Conservation (phyloP, 164 flowering plant genomes). For the Kingdonia uniflora region DNA sequence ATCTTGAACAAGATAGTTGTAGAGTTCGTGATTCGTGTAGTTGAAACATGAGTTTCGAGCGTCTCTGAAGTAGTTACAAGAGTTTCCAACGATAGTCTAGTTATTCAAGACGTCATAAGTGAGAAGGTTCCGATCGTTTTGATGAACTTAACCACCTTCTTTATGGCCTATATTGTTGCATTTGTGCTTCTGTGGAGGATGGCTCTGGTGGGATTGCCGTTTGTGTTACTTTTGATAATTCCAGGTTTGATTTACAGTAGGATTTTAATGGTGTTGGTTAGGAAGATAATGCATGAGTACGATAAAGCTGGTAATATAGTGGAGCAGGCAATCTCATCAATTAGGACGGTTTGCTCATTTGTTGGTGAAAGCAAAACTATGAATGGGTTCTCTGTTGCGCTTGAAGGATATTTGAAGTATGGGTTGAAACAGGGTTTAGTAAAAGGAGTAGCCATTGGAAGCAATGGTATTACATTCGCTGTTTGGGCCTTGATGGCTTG, state of each 20-base stretch:
- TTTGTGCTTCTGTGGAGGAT: conserved; percentile 63
- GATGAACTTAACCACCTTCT: conserved; percentile 31
- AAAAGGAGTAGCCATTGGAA: conserved; percentile 5
- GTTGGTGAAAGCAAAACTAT: conserved; percentile 1
- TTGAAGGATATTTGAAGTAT: neutral
- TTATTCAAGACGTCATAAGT: conserved; percentile 51
- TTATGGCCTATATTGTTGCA: conserved; percentile 46
- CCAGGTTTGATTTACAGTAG: conserved; percentile 69
- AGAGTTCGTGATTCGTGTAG: no score
- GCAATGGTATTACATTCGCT: conserved; percentile 2
- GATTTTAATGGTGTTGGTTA: conserved; percentile 42
- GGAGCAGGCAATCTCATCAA: conserved; percentile 3
- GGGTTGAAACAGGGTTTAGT: conserved; percentile 1
- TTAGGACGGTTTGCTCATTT: conserved; percentile 1
- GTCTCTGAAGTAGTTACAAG: conserved; percentile 55
- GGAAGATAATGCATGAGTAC: conserved; percentile 54
- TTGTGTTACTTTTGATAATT: conserved; percentile 42
- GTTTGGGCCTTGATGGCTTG: conserved; percentile 3
- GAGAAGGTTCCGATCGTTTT: conserved; percentile 77
- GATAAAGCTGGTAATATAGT: conserved; percentile 32
- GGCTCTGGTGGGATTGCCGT: conserved; percentile 62
- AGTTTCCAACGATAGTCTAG: conserved; percentile 60
- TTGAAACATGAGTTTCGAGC: conserved; percentile 43
- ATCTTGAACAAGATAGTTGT: no score
- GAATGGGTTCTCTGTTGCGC: neutral